Evolutionary conservation across 768 basidiomycete genomes (phyloP).

Genomic region (Suillus fuscotomentosus): DNA sequence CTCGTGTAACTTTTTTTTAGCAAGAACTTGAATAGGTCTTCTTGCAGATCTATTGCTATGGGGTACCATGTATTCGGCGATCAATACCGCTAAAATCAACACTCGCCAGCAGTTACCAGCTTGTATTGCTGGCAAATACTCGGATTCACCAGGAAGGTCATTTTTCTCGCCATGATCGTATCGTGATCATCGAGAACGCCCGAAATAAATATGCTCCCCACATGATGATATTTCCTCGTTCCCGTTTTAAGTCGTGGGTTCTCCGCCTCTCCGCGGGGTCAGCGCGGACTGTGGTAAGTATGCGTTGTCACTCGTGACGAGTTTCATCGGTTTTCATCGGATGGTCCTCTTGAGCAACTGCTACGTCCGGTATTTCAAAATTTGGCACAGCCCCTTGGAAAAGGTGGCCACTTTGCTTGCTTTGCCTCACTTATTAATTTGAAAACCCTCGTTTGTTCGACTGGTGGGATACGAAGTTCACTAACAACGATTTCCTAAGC

Average conservation of each 20-base stretch:
- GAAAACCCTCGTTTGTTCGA: not conserved
- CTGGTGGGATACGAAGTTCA: not conserved
- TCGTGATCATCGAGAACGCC: not conserved
- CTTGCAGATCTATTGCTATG: not conserved
- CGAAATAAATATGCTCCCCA: not conserved
- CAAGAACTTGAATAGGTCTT: too few species aligned
- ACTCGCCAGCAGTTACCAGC: not conserved
- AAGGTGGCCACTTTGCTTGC: not conserved
- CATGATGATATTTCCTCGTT: conserved; percentile 19
- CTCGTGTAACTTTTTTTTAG: not conserved
- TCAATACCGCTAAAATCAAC: not conserved
- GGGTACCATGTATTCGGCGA: not conserved
- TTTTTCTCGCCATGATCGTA: not conserved
- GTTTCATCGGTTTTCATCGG: too few species aligned
- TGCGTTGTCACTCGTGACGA: not conserved
- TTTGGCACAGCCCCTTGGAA: not conserved
- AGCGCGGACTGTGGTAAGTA: not conserved
- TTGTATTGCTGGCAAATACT: not conserved
- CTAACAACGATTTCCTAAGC: not conserved
- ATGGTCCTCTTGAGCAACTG: not conserved
- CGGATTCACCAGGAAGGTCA: not conserved
- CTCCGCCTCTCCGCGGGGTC: not conserved
- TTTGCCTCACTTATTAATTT: not conserved
- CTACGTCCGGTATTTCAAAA: not conserved
- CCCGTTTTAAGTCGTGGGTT: not conserved